Evolutionary conservation across 495 filamentous ascomycete species (phyloP).

Genomic region (Penicillium tannophilum): DNA sequence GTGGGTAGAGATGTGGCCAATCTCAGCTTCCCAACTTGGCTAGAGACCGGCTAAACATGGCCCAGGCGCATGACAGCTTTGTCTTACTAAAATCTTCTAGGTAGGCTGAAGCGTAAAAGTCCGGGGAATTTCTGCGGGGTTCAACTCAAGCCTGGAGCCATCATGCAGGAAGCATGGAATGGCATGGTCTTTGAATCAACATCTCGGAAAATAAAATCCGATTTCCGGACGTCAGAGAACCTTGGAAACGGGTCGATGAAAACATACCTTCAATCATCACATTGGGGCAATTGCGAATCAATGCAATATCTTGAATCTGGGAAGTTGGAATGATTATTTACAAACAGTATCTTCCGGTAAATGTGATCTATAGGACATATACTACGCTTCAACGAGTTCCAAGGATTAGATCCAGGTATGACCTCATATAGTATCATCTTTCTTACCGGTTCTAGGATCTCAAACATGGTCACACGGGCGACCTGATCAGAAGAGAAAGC

Average conservation of each 20-base stretch:
- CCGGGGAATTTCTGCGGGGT: background rate
- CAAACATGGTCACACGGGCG: background rate
- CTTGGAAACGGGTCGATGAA: background rate
- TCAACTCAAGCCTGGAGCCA: background rate
- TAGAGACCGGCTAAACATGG: background rate
- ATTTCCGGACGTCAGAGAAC: background rate
- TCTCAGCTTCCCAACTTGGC: background rate
- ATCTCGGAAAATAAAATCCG: conserved; percentile 20
- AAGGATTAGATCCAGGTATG: background rate
- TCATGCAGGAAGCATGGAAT: background rate
- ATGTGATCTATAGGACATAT: too few species aligned
- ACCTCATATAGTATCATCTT: background rate
- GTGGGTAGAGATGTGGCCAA: background rate
- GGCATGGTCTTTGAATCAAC: background rate
- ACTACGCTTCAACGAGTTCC: too few species aligned
- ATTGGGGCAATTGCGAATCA: background rate
- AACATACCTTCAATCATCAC: background rate
- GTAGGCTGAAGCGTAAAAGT: background rate
- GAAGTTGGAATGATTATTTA: too few species aligned
- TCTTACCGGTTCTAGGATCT: background rate
- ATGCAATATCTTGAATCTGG: too few species aligned
- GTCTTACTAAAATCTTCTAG: too few species aligned
- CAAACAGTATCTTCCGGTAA: too few species aligned
- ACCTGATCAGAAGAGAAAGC: too few species aligned
- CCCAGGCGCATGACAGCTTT: background rate